These are phyloP conservation scores for Schizophyllum commune DNA, from an alignment of 1,284 basidiomycete species.

Conservation along the genomic window DNA sequence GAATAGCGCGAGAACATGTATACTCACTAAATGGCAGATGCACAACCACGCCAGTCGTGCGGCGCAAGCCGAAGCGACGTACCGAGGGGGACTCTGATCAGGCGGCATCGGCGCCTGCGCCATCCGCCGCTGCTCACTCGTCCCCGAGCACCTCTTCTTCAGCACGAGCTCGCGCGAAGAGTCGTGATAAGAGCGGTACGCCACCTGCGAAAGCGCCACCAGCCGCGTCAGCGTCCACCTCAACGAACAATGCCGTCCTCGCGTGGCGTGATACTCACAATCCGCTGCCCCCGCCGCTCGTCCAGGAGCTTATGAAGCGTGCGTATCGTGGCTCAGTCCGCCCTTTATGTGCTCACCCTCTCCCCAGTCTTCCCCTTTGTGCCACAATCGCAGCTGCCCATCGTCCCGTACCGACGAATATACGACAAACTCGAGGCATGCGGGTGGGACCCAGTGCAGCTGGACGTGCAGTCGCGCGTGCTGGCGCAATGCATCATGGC, in stretches of 20 bases:
- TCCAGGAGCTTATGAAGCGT: slow-evolving; percentile 2
- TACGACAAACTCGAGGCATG: background rate
- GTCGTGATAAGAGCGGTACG: too few species aligned
- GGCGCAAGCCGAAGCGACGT: background rate
- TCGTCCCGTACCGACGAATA: background rate
- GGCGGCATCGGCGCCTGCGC: too few species aligned
- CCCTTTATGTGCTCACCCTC: too few species aligned
- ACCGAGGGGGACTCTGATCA: too few species aligned
- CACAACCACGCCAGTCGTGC: too few species aligned
- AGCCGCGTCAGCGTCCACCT: too few species aligned
- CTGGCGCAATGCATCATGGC: slow-evolving; percentile 1
- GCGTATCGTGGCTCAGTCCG: background rate
- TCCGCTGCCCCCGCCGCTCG: background rate
- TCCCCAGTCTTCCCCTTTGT: background rate
- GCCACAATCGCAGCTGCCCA: background rate
- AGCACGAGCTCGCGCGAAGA: background rate
- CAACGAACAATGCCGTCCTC: too few species aligned
- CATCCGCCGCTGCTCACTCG: too few species aligned
- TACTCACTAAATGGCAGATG: too few species aligned
- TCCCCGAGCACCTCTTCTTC: too few species aligned
- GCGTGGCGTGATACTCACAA: background rate
- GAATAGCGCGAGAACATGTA: too few species aligned
- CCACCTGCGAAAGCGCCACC: too few species aligned
- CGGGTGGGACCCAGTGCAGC: background rate
- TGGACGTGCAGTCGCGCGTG: background rate